These are phyloP conservation scores for Sphagnum fallax DNA, from an alignment of 228 moss, liverwort and hornwort genomes.

Conservation along the genomic window DNA sequence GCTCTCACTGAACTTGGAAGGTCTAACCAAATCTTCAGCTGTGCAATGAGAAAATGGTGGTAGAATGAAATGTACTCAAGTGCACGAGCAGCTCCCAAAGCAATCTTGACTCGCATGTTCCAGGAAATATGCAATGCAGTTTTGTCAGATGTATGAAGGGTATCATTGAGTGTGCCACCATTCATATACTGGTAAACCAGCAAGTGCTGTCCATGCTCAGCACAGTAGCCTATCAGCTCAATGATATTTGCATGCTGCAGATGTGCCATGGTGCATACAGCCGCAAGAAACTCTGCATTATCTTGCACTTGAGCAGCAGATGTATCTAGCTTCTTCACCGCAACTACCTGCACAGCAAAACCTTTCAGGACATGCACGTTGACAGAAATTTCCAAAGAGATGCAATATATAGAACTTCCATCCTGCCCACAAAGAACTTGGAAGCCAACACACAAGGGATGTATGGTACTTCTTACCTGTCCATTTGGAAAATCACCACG, in stretches of 20 bases:
- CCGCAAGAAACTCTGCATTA: constrained; percentile 61
- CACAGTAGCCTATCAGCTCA: constrained; percentile 64
- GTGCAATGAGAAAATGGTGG: no score
- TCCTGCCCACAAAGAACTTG: no score
- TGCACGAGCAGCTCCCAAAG: constrained; percentile 70
- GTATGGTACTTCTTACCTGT: constrained; percentile 25
- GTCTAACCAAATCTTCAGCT: no score
- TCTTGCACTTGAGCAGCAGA: constrained; percentile 59
- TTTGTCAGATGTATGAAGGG: constrained; percentile 53
- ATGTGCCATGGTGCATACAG: constrained; percentile 54
- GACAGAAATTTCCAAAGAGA: background rate
- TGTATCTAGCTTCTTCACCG: constrained; percentile 75
- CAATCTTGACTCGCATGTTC: constrained; percentile 67
- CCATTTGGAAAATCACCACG: constrained; percentile 52
- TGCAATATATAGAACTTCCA: background rate
- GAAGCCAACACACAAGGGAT: background rate
- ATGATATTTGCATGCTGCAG: constrained; percentile 58
- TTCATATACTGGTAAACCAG: constrained; percentile 58
- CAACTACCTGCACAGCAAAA: constrained; percentile 33
- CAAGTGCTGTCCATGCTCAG: constrained; percentile 65
- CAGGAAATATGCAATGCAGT: constrained; percentile 48
- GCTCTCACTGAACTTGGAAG: background rate
- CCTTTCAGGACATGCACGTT: background rate
- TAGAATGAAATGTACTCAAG: constrained; percentile 45
- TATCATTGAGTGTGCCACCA: constrained; percentile 57